Evolutionary conservation across 148 eudicot genomes (phyloP), one percentile per base, ranked within the genome.

Genomic region (Silene conica): DNA sequence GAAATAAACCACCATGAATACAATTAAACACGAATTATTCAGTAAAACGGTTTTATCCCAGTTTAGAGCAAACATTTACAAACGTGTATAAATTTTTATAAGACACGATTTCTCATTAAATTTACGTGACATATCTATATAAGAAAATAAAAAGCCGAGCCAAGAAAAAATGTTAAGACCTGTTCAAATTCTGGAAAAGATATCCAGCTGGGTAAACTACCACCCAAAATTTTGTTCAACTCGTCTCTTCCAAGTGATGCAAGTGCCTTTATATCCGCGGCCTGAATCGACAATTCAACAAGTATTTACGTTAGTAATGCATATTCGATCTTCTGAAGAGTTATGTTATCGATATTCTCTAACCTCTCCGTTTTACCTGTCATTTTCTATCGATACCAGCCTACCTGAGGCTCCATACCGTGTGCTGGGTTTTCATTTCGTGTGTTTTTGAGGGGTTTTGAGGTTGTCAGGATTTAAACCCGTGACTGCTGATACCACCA

Each of bases 181-280:
- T 95, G 98, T 63, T 95, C 98, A 84, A 52, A 95, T 45, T 82
- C 96, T 54, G 98, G 98, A 79, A 95, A 95, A 14, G 97, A 92
- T 77, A 95, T 90, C 97, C 98, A 92, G 74, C 88, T 92, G 0
- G 98, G 98, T 76, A 86, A 85, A 70, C 86, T 92, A 16, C 90
- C 97, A 18, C 98, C 97, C 60, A 97, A 95, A 19, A 95, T 92
- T 87, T 92, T 89, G 86, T 87, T 92, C 87, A 95, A 68, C 71
- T 95, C 98, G 4, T 95, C 97, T 85, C 96, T 81, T 70, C 81
- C 84, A 70, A 95, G 97, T 25, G 93, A 87, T 72, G 93, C 89
- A 73, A 95, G 88, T 67, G 85, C 89, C 80, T 92, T 95, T 69
- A 92, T 74, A 72, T 95, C 97, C 67, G 80, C 98, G 72, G 98